phyloP scores from a whole-genome alignment of 441 rosid species.

The Jatropha podagrica region DNA sequence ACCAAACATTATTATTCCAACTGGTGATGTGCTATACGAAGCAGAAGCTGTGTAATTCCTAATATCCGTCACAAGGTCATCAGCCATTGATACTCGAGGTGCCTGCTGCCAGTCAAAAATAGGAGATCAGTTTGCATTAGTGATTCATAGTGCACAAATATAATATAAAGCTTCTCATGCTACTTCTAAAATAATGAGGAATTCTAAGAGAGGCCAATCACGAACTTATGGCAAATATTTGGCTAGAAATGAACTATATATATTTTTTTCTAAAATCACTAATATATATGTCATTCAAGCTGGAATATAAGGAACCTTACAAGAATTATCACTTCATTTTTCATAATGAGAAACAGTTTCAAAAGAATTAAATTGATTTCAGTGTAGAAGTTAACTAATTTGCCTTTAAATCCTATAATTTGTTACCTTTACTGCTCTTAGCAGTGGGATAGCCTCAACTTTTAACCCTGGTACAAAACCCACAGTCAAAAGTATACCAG shows the following conservation, averaged over 20 bases:
- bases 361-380: background rate
- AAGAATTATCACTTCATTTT: background rate
- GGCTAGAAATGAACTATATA: background rate
- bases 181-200: background rate
- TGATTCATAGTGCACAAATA: conserved; percentile 11
- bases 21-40: conserved; percentile 57
- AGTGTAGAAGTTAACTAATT: background rate
- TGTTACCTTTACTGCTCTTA: conserved; percentile 35
- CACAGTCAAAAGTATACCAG: conserved; percentile 61
- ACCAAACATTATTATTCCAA: conserved; percentile 71
- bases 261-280: background rate
- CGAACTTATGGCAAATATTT: background rate
- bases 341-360: background rate
- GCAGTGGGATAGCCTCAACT: conserved; percentile 65
- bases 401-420: background rate
- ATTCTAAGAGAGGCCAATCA: background rate
- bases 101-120: conserved; percentile 33
- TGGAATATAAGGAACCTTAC: background rate
- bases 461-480: conserved; percentile 83
- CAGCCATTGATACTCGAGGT: conserved; percentile 33
- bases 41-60: conserved; percentile 44
- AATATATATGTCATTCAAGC: background rate
- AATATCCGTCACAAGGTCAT: conserved; percentile 63
- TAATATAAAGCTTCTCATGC: background rate
- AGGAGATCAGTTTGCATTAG: conserved; percentile 5